Evolutionary conservation across 2,329 filamentous ascomycete genomes (phyloP).

Genomic region (Colletotrichum lupini): DNA sequence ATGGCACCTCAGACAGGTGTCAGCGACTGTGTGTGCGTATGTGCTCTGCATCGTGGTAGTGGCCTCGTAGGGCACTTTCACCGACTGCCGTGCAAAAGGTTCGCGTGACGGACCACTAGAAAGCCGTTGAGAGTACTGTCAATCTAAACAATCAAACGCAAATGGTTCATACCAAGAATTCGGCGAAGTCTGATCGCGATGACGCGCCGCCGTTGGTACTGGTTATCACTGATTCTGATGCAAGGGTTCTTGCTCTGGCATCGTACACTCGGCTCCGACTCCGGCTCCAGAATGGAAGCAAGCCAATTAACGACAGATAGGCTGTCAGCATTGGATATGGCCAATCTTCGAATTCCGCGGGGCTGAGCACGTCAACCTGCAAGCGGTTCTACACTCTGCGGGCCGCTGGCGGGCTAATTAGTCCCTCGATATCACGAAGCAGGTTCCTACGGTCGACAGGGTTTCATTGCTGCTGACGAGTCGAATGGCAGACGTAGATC

Average conservation of each 20-base stretch:
- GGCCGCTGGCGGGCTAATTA: neutral
- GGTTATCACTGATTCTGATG: neutral
- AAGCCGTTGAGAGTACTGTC: neutral
- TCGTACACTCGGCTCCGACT: slow-evolving; percentile 11
- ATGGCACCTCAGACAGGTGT: slow-evolving; percentile 28
- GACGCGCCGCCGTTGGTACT: neutral
- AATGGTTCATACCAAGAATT: neutral
- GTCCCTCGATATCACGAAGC: neutral
- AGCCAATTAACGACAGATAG: neutral
- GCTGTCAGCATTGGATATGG: neutral
- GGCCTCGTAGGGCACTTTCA: neutral
- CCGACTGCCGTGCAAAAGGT: neutral
- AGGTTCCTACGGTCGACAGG: neutral
- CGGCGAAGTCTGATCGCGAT: slow-evolving; percentile 3
- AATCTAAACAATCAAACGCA: neutral
- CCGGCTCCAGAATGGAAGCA: neutral
- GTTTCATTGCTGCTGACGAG: neutral
- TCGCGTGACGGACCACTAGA: neutral
- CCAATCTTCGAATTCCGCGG: neutral
- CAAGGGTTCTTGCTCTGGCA: neutral
- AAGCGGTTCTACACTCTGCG: neutral
- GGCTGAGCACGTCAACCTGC: neutral
- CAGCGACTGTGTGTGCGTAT: neutral
- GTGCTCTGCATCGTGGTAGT: neutral
- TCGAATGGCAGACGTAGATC: neutral